Conservation (phyloP, 768 basidiomycete genomes). For the Russula earlei region DNA sequence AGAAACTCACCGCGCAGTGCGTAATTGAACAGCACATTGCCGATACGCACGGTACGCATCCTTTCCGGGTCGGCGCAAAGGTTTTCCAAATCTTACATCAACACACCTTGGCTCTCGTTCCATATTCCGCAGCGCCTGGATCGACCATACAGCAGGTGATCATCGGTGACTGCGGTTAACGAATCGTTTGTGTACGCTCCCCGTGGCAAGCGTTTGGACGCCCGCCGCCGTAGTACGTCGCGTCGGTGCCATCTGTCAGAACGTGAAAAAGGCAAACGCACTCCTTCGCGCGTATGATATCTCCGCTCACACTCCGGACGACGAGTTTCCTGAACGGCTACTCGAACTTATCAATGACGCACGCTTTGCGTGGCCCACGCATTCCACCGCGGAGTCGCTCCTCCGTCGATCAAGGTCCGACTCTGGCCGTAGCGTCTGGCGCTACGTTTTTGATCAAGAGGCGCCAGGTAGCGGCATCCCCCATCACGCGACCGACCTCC, state of each 20-base stretch:
- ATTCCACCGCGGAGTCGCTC: constrained; percentile 41
- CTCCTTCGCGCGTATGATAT: constrained; percentile 69
- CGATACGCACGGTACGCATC: constrained; percentile 17
- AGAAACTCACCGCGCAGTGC: constrained; percentile 26
- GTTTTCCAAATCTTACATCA: constrained; percentile 13
- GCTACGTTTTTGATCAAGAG: constrained; percentile 79
- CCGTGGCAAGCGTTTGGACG: constrained; percentile 53
- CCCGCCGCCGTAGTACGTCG: constrained; percentile 51
- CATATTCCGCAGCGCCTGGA: constrained; percentile 10
- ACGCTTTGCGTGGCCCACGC: constrained; percentile 68
- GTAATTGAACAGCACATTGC: constrained; percentile 8
- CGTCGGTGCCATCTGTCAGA: constrained; percentile 67
- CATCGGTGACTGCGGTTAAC: constrained; percentile 60
- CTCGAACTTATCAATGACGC: constrained; percentile 71
- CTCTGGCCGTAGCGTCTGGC: constrained; percentile 50
- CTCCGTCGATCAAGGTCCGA: not conserved
- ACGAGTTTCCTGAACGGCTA: constrained; percentile 58
- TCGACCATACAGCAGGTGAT: constrained; percentile 52
- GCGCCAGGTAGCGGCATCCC: constrained; percentile 53
- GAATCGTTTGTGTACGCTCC: constrained; percentile 59
- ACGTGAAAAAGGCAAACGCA: constrained; percentile 48
- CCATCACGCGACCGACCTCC: constrained; percentile 63
- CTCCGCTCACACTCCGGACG: constrained; percentile 45
- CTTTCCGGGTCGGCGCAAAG: constrained; percentile 11
- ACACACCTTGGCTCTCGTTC: constrained; percentile 14